Percentiles rank a stretch among this genome's conserved stretches.
These are phyloP conservation scores for Petunia hybrid DNA, from an alignment of 305 asterid genomes.

Conservation along the genomic window DNA sequence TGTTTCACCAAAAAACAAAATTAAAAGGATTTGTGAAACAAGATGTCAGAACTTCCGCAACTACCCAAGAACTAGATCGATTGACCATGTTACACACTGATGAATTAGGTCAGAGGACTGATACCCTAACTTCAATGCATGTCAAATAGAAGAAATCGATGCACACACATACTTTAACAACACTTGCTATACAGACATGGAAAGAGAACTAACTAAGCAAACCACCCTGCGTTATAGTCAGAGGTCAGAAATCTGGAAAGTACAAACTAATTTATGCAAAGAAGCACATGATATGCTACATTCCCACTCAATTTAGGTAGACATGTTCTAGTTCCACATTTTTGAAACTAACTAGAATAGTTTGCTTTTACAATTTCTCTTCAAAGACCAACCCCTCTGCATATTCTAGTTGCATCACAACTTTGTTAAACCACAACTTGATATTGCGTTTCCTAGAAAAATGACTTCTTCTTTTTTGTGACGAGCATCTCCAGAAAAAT, in stretches of 20 bases:
- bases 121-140: neutral
- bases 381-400: neutral
- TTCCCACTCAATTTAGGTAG: neutral
- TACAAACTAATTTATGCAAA: neutral
- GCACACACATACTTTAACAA: neutral
- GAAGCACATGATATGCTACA: neutral
- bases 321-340: neutral
- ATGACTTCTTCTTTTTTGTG: no score
- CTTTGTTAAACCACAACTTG: neutral
- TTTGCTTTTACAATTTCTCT: neutral
- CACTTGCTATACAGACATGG: constrained; percentile 1
- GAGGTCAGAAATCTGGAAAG: neutral
- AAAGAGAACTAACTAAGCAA: neutral
- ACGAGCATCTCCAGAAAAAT: neutral
- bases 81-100: constrained; percentile 7
- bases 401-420: neutral
- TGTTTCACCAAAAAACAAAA: neutral
- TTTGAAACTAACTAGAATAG: neutral
- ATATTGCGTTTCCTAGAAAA: neutral
- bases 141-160: constrained; percentile 21
- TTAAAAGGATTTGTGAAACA: neutral
- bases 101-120: neutral
- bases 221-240: neutral
- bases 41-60: constrained; percentile 12
- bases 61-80: neutral